These are phyloP conservation scores for Paecilomyces sp. DNA, from an alignment of 2,329 filamentous ascomycete genomes.

Conservation along the genomic window DNA sequence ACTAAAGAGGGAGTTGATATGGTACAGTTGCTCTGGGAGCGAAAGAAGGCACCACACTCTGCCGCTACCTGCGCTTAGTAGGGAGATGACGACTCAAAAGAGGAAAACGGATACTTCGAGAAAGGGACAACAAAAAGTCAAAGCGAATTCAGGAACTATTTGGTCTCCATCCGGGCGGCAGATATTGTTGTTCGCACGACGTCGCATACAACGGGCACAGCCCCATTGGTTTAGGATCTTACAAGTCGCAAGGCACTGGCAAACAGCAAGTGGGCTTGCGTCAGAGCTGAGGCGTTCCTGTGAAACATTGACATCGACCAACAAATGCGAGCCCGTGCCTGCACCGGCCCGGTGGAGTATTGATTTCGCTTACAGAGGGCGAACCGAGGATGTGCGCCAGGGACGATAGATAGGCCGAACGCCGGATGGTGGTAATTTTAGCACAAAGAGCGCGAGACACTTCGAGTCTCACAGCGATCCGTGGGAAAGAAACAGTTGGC, in stretches of 20 bases:
- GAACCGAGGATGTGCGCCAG: not conserved
- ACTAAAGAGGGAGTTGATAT: not conserved
- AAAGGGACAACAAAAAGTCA: not conserved
- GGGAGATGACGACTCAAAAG: not conserved
- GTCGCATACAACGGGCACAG: not conserved
- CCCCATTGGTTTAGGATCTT: not conserved
- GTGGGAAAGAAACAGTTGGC: not conserved
- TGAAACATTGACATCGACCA: not conserved
- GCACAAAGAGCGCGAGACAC: not conserved
- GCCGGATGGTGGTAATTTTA: not conserved
- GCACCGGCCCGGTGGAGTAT: not conserved
- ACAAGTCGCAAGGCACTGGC: not conserved
- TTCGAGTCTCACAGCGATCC: not conserved
- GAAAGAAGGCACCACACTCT: not conserved
- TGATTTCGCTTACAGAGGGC: not conserved
- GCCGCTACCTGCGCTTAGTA: not conserved
- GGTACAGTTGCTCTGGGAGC: not conserved
- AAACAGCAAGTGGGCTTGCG: not conserved
- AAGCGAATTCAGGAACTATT: not conserved
- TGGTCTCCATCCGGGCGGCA: not conserved
- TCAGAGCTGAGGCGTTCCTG: not conserved
- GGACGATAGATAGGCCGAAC: not conserved
- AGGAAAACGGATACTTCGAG: not conserved
- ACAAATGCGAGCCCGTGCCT: not conserved
- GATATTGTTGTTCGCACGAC: not conserved